A percentile compares a stretch with the other conserved stretches of the same genome.
These are phyloP conservation scores for Aspergillus bridgeri DNA, from an alignment of 495 filamentous ascomycete species.

Conservation along the genomic window DNA sequence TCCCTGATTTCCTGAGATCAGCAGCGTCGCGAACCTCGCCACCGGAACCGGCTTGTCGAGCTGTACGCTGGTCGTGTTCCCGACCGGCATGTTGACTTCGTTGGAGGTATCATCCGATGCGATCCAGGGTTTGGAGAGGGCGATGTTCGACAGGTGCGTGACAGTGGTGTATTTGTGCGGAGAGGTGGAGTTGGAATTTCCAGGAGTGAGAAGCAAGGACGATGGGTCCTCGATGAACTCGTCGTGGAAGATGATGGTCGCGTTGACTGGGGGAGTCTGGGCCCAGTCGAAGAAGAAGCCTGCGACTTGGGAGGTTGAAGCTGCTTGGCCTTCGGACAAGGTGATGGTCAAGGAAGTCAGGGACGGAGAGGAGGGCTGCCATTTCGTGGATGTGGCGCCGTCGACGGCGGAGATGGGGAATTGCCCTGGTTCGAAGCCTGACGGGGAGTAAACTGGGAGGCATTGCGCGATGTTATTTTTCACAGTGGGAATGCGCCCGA, in stretches of 20 bases:
- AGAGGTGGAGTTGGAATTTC: background rate
- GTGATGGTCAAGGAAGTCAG: conserved; percentile 47
- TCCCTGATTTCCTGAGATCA: conserved; percentile 46
- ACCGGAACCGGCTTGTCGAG: conserved; percentile 32
- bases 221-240: conserved; percentile 22
- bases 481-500: conserved; percentile 44
- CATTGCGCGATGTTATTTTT: conserved; percentile 67
- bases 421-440: conserved; percentile 60
- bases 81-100: conserved; percentile 34
- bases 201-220: conserved; percentile 9
- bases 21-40: conserved; percentile 43
- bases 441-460: conserved; percentile 46
- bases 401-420: conserved; percentile 70
- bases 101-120: conserved; percentile 24
- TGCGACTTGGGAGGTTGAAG: conserved; percentile 38
- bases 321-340: conserved; percentile 38
- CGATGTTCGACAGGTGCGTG: conserved; percentile 25
- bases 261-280: conserved; percentile 53
- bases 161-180: conserved; percentile 15
- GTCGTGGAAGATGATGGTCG: conserved; percentile 55
- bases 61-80: conserved; percentile 48
- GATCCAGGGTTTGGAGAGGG: conserved; percentile 38
- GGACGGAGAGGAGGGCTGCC: conserved; percentile 60
- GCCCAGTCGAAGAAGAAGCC: conserved; percentile 68
- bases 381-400: conserved; percentile 65